Conservation (phyloP, 768 basidiomycete genomes). For the Hygrocybe punicea region DNA sequence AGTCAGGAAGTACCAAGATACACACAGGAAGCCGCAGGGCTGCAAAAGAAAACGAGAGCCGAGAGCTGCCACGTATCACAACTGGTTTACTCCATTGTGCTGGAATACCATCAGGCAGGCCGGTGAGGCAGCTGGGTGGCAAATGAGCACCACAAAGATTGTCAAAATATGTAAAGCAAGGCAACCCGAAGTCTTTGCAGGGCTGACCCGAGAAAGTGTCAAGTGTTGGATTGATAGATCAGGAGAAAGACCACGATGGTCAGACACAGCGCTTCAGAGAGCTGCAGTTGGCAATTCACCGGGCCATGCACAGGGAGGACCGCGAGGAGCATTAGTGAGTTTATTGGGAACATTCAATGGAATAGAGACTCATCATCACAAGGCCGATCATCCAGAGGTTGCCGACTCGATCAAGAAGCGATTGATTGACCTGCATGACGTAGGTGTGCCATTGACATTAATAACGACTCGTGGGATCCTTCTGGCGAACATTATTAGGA, state of each 20-base stretch:
- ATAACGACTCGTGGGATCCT: not conserved
- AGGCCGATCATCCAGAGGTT: not conserved
- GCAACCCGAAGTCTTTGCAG: conserved; percentile 13
- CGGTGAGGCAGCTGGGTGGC: conserved; percentile 8
- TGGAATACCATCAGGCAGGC: conserved; percentile 11
- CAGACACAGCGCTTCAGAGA: not conserved
- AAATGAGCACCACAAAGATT: conserved; percentile 15
- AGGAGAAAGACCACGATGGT: conserved; percentile 17
- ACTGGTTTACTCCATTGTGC: conserved; percentile 10
- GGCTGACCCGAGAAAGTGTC: conserved; percentile 17
- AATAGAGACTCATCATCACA: not conserved
- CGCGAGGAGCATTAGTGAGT: not conserved
- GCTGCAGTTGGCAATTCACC: not conserved
- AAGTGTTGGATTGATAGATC: conserved; percentile 25
- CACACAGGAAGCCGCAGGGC: conserved; percentile 6
- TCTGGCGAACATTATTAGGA: not conserved
- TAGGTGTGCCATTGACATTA: not conserved
- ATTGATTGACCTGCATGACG: not conserved
- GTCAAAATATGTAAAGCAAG: conserved; percentile 14
- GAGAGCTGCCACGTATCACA: conserved; percentile 3
- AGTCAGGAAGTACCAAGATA: not conserved
- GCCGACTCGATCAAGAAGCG: not conserved
- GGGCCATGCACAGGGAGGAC: not conserved
- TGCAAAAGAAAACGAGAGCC: conserved; percentile 4
- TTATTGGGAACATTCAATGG: not conserved